A percentile compares a stretch with the other conserved stretches of the same genome.
Evolutionary conservation across 371 early-diverging fungal species (phyloP).

Genomic region (Apophysomyces trapeziformis): DNA sequence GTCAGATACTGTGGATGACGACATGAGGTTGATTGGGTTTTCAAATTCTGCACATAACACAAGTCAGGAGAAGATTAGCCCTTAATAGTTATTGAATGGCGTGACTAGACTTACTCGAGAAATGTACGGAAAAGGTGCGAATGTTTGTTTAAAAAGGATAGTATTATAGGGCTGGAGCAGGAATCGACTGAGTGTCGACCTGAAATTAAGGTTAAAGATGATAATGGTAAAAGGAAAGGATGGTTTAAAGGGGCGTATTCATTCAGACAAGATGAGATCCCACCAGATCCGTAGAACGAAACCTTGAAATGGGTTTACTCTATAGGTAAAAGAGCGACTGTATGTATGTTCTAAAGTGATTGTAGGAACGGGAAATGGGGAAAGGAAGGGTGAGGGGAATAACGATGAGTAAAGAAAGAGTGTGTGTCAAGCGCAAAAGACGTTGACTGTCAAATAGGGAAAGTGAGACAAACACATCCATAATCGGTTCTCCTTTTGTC

Average conservation of each 20-base stretch:
- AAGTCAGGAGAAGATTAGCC: conserved; percentile 8
- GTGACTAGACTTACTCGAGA: neutral
- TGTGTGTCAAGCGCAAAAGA: neutral
- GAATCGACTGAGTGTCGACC: conserved; percentile 1
- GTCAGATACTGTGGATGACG: conserved; percentile 48
- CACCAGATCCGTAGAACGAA: conserved; percentile 3
- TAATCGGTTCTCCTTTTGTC: too few species aligned
- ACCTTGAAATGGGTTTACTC: neutral
- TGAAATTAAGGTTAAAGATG: neutral
- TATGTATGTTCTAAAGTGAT: neutral
- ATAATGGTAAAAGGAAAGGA: neutral
- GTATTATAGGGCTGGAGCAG: neutral
- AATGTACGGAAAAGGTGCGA: neutral
- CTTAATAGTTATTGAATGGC: neutral
- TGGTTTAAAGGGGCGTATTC: conserved; percentile 1
- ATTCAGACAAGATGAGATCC: conserved; percentile 3
- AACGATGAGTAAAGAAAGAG: too few species aligned
- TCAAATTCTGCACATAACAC: neutral
- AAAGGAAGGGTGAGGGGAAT: conserved; percentile 5
- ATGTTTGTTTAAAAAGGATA: neutral
- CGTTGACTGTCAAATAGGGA: conserved; percentile 1
- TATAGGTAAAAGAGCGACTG: neutral
- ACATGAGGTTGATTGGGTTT: conserved; percentile 26
- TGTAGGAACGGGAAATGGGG: neutral
- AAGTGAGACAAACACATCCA: neutral